phyloP scores from a whole-genome alignment of 2,329 filamentous ascomycete genomes.

The Lecanicillium sp. region DNA sequence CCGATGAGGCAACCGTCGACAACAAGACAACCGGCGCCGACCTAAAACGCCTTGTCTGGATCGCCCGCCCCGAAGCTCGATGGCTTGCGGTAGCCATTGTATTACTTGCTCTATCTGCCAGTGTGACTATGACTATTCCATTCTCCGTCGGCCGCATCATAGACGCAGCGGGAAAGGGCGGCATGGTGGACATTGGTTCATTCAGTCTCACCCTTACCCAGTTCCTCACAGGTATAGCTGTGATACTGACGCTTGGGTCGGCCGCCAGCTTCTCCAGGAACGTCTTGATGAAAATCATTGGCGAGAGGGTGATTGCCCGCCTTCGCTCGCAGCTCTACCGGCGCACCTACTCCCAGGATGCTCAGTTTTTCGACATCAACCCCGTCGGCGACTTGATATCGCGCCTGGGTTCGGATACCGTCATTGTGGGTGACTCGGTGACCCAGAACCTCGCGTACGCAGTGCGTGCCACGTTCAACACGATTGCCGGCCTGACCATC shows the following conservation, averaged over 20 bases:
- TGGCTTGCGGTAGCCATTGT: conserved; percentile 73
- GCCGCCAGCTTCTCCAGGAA: conserved; percentile 90
- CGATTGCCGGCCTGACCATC: conserved; percentile 77
- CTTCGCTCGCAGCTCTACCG: conserved; percentile 88
- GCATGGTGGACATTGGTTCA: conserved; percentile 58
- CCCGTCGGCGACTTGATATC: conserved; percentile 94
- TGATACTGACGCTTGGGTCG: conserved; percentile 74
- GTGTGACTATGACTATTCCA: conserved; percentile 91
- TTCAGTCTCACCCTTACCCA: conserved; percentile 80
- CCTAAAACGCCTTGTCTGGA: conserved; percentile 79
- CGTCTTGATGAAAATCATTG: conserved; percentile 86
- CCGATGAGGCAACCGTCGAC: conserved; percentile 63
- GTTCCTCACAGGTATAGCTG: conserved; percentile 76
- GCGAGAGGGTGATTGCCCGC: conserved; percentile 87
- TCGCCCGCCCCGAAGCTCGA: conserved; percentile 76
- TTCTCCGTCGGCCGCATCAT: conserved; percentile 95
- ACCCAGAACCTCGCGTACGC: conserved; percentile 97
- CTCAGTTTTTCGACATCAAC: conserved; percentile 98
- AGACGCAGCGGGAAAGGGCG: conserved; percentile 75
- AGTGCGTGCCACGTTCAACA: conserved; percentile 80
- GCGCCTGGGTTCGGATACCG: conserved; percentile 87
- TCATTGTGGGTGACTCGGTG: conserved; percentile 97
- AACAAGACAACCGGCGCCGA: conserved; percentile 60
- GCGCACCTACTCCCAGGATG: conserved; percentile 88
- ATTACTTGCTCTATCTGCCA: conserved; percentile 83